Evolutionary conservation across 805 yeast species (phyloP).

Genomic region (Kazachstania taianensis): DNA sequence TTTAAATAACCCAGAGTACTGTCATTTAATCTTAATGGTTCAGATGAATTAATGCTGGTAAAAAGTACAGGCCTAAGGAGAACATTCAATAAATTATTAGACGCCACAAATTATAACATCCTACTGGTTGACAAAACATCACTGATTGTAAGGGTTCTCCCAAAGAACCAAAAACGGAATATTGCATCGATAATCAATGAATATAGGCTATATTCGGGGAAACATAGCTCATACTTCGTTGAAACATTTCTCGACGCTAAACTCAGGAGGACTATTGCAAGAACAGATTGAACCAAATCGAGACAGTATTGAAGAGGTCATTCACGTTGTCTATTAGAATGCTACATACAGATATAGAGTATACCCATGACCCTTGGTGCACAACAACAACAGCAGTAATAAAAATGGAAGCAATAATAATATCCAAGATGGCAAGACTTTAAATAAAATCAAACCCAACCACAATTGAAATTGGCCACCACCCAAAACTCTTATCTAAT

Average conservation of each 20-base stretch:
- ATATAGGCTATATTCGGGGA: constrained; percentile 66
- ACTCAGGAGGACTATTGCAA: constrained; percentile 41
- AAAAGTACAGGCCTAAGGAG: constrained; percentile 54
- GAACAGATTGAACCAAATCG: constrained; percentile 31
- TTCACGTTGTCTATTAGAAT: constrained; percentile 55
- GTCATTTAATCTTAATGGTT: too few species aligned
- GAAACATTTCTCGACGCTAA: constrained; percentile 81
- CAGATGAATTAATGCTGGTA: constrained; percentile 68
- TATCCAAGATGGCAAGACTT: constrained; percentile 14
- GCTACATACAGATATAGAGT: constrained; percentile 27
- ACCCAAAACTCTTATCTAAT: constrained; percentile 23
- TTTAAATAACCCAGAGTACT: too few species aligned
- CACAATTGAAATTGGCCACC: constrained; percentile 17
- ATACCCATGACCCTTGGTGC: constrained; percentile 85
- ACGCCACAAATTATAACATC: constrained; percentile 53
- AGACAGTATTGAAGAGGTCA: constrained; percentile 35
- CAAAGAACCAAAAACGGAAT: constrained; percentile 84
- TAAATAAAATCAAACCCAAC: constrained; percentile 6
- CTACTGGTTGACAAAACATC: constrained; percentile 72
- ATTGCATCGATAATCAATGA: constrained; percentile 77
- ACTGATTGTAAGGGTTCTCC: constrained; percentile 66
- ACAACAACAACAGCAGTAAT: constrained; percentile 18
- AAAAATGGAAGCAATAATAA: constrained; percentile 7
- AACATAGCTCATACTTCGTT: constrained; percentile 64
- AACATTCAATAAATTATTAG: constrained; percentile 55